Base-by-base conservation (phyloP, 106 monocot species). In the Dendrobium chrysotoxum region DNA sequence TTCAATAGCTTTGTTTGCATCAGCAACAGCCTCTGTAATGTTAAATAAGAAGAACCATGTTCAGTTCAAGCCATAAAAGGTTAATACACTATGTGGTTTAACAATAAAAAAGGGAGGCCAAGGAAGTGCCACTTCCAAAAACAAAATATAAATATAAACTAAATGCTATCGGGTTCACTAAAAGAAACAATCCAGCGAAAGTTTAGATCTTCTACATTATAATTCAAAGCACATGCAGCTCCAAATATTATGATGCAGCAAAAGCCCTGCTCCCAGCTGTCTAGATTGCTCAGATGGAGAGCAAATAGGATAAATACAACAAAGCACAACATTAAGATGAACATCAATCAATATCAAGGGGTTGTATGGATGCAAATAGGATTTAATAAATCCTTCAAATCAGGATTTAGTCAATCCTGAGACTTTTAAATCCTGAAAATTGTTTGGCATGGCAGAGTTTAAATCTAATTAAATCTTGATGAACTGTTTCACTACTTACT, bases 1-100 rank as follows among this genome's bases (percentile, higher is more conserved):
- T 77, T 91, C 92, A 50, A 95, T 93, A 64, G 91, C 98, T 83
- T 57, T 95, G 79, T 79, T 93, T 42, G 95, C 93, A 85, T 99
- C 98, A 31, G 95, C 82, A 79, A 99, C 95, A 78, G 98, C 98
- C 57, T 91, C 95, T 99, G 91, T 35, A 86, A 70, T 44, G 75
- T 72, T 41, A 31, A 53, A 21, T 68, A 6, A 12, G 11, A 66
- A 77, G 17, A 79, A 50, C 3, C 58, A 77, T 5, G 40, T 21
- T 74, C 18, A 74, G 20, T 41, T 23, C 16, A 74, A 74, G 40
- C 4, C 40, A 42, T 7, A 71, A 4, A 31, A 71, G 12, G 35
- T 12, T 31, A 71, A 38, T 16, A 71, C 10, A 71, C 28, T 13
- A 38, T 28, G 31, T 71, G 64, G 25, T 65, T 65, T 23, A 26